These are phyloP conservation scores for Colletotrichum sp. DNA, from an alignment of 2,329 filamentous ascomycete species.

Conservation along the genomic window DNA sequence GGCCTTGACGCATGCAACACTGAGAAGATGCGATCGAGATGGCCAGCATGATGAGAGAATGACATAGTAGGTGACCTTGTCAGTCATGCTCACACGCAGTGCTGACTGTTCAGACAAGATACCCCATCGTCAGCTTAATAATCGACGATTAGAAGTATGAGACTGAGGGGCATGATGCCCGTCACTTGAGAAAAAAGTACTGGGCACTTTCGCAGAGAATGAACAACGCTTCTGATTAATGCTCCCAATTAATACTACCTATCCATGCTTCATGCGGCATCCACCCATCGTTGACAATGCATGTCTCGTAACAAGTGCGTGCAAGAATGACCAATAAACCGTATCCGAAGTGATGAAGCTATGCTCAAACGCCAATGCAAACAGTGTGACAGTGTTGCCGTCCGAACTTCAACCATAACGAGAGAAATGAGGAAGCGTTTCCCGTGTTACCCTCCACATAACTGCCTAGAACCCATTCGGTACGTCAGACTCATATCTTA, in stretches of 20 bases:
- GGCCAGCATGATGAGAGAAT: neutral
- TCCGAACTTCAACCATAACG: neutral
- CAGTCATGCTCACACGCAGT: neutral
- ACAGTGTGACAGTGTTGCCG: neutral
- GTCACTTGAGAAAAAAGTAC: neutral
- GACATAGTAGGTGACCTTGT: neutral
- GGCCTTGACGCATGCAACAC: fast-evolving
- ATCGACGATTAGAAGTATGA: neutral
- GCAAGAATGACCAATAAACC: neutral
- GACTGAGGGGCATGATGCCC: neutral
- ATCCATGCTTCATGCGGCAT: neutral
- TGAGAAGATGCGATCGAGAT: neutral
- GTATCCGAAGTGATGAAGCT: neutral
- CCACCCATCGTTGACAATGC: neutral
- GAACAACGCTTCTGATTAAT: neutral
- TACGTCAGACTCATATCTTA: neutral
- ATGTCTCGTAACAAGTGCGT: neutral
- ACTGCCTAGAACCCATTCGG: neutral
- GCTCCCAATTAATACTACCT: neutral
- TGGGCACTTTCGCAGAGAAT: neutral
- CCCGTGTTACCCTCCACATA: neutral
- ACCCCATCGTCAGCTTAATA: neutral
- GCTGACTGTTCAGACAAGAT: neutral
- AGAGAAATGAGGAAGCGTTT: neutral
- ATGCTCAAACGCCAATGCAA: constrained; percentile 3